These are phyloP conservation scores for Trichoderma sp. DNA, from an alignment of 2,329 filamentous ascomycete genomes.

Conservation along the genomic window DNA sequence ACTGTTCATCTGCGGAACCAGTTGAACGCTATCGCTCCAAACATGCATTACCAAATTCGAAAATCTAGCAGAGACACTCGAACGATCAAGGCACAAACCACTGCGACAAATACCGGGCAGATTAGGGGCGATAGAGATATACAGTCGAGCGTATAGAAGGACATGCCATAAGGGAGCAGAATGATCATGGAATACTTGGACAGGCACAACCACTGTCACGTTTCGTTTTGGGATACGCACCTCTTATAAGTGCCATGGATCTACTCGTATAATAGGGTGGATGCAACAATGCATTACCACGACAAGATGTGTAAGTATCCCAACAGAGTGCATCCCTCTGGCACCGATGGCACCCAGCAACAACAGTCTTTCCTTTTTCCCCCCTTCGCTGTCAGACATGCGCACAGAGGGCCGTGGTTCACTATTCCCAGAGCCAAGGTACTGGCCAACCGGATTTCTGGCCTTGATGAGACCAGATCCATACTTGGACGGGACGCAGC, in stretches of 20 bases:
- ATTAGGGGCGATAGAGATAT: not conserved
- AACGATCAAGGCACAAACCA: not conserved
- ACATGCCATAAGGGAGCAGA: not conserved
- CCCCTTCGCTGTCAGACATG: constrained; percentile 20
- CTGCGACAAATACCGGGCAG: not conserved
- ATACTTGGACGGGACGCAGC: not conserved
- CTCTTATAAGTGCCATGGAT: not conserved
- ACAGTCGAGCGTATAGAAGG: not conserved
- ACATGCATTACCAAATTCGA: not conserved
- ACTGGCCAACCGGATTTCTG: not conserved
- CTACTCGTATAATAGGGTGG: not conserved
- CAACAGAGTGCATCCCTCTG: not conserved
- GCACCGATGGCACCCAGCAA: constrained; percentile 14
- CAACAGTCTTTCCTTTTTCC: constrained; percentile 7
- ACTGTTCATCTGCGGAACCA: not conserved
- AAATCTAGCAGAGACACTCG: not conserved
- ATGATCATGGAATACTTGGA: not conserved
- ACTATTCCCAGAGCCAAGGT: constrained; percentile 3
- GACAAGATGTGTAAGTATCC: not conserved
- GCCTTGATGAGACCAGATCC: constrained; percentile 2
- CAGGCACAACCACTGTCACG: not conserved
- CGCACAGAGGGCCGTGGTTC: not conserved
- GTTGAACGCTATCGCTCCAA: too few species aligned
- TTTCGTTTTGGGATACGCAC: not conserved
- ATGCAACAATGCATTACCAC: not conserved